Percentiles rank a stretch among this genome's conserved stretches.
phyloP scores from a whole-genome alignment of 2,329 filamentous ascomycete species.

The Xylaria arbuscula region DNA sequence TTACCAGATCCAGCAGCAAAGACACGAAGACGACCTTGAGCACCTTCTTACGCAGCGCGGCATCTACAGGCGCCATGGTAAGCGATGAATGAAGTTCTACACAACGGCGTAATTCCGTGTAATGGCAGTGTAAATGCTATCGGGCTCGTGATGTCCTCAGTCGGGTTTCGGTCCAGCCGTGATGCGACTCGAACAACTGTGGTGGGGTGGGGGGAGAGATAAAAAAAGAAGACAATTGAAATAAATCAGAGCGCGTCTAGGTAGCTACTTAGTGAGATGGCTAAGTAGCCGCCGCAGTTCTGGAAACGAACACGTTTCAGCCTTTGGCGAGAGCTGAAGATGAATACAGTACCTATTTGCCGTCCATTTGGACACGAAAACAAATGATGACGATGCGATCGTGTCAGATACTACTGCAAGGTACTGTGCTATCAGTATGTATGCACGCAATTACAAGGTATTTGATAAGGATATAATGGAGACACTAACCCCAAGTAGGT shows the following conservation, averaged over 20 bases:
- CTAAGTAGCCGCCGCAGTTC: not conserved
- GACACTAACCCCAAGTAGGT: no score
- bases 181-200: conserved; percentile 5
- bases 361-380: conserved; percentile 16
- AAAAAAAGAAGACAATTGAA: not conserved
- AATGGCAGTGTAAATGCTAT: not conserved
- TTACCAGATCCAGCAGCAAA: conserved; percentile 87
- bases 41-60: conserved; percentile 76
- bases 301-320: conserved; percentile 25
- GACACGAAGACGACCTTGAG: conserved; percentile 90
- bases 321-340: not conserved
- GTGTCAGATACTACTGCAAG: not conserved
- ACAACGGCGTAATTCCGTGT: no score
- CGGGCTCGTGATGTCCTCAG: not conserved
- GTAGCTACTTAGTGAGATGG: not conserved
- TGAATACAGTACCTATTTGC: not conserved
- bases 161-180: conserved; percentile 6
- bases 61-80: conserved; percentile 51
- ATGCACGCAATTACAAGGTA: not conserved
- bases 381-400: conserved; percentile 11
- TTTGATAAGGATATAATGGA: no score
- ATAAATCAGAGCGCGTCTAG: not conserved
- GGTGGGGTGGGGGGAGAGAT: not conserved
- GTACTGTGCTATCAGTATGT: not conserved
- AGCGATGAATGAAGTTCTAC: not conserved